Percentiles rank a stretch among this genome's conserved stretches.
Conservation (phyloP, 495 filamentous ascomycete genomes). For the Aspergillus heteromorphus region DNA sequence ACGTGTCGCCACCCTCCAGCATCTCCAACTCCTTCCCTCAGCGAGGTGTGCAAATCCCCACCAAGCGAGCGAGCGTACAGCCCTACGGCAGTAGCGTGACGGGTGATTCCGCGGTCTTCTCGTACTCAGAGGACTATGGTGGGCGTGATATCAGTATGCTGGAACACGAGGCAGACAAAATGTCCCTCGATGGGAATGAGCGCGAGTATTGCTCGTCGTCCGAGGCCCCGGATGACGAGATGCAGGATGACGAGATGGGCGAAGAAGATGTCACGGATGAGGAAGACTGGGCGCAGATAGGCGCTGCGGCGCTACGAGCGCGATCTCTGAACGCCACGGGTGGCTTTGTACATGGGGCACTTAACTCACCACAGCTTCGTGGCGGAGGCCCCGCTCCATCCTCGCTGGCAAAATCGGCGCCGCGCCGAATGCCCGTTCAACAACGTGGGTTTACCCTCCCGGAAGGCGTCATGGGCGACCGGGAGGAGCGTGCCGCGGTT, state of each 20-base stretch:
- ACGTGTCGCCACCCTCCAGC: constrained; percentile 42
- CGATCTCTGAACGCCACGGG: constrained; percentile 50
- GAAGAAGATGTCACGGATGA: constrained; percentile 90
- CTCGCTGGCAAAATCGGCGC: constrained; percentile 34
- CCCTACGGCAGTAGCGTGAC: constrained; percentile 57
- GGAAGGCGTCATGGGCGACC: constrained; percentile 34
- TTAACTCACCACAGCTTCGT: constrained; percentile 14
- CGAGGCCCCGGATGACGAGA: constrained; percentile 63
- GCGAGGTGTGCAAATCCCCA: constrained; percentile 63
- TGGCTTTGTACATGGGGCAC: constrained; percentile 26
- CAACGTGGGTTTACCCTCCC: constrained; percentile 28
- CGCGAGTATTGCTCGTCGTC: constrained; percentile 64
- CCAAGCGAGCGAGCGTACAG: constrained; percentile 45
- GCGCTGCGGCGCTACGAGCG: constrained; percentile 75
- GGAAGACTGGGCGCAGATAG: constrained; percentile 92
- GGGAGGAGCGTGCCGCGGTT: constrained; percentile 76
- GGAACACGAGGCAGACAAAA: constrained; percentile 89
- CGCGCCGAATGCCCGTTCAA: constrained; percentile 34
- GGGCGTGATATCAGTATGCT: constrained; percentile 56
- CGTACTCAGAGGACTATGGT: constrained; percentile 59
- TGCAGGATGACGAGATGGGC: constrained; percentile 58
- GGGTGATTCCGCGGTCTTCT: constrained; percentile 67
- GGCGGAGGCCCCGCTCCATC: constrained; percentile 34
- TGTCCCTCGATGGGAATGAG: constrained; percentile 81
- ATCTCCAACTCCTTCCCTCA: constrained; percentile 47